Evolutionary conservation across 306 rosid genomes (phyloP).

Genomic region (Boehmeria nivea): DNA sequence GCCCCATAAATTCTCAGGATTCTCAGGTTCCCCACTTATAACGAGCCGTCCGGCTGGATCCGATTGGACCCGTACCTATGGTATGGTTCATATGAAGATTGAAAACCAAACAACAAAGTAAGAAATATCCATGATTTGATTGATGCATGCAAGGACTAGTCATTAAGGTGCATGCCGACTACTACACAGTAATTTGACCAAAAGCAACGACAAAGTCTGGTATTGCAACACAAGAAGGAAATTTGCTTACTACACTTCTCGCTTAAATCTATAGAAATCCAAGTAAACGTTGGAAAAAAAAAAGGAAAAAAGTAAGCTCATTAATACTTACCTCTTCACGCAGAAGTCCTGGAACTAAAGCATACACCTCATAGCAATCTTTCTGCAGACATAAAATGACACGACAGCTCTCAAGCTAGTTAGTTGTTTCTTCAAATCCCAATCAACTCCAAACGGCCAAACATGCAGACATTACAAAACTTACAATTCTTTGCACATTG

Average conservation of each 20-base stretch:
- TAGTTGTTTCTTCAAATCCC: constrained; percentile 2
- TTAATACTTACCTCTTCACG: constrained; percentile 79
- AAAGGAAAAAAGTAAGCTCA: constrained; percentile 1
- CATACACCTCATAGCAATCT: constrained; percentile 95
- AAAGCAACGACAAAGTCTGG: too few relatives aligned
- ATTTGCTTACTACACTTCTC: too few relatives aligned
- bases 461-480: constrained; percentile 25
- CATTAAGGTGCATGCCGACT: too few relatives aligned
- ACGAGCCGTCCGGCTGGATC: constrained; percentile 95
- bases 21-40: constrained; percentile 95
- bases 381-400: constrained; percentile 45
- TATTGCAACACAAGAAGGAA: too few relatives aligned
- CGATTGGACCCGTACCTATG: constrained; percentile 92
- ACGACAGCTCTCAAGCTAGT: constrained; percentile 16
- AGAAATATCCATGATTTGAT: too few relatives aligned
- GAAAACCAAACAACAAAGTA: too few relatives aligned
- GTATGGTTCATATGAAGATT: not conserved
- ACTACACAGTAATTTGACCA: too few relatives aligned
- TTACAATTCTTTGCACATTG: constrained; percentile 89
- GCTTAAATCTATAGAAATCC: too few relatives aligned
- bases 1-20: constrained; percentile 92
- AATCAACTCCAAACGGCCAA: constrained; percentile 11
- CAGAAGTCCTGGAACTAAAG: constrained; percentile 96
- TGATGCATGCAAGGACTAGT: too few relatives aligned
- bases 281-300: too few relatives aligned